Conservation (phyloP, 495 filamentous ascomycete species). For the Parathielavia appendiculata region DNA sequence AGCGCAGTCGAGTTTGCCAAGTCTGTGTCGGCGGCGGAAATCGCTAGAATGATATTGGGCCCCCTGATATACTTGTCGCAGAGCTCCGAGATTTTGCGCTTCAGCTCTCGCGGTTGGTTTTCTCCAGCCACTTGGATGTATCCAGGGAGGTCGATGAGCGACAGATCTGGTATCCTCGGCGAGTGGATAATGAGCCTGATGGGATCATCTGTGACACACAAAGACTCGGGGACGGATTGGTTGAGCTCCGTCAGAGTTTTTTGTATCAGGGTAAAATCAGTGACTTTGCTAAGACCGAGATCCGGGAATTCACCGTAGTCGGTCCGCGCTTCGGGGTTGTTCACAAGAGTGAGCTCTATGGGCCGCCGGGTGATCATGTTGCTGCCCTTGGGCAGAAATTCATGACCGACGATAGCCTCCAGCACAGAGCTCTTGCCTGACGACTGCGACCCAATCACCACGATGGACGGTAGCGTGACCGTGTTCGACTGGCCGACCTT, state of each 20-base stretch:
- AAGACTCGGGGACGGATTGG: slow-evolving; percentile 77
- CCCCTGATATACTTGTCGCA: slow-evolving; percentile 98
- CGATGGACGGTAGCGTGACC: slow-evolving; percentile 87
- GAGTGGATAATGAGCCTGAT: slow-evolving; percentile 95
- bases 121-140: slow-evolving; percentile 93
- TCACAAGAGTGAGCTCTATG: slow-evolving; percentile 94
- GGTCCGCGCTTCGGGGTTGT: slow-evolving; percentile 81
- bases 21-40: slow-evolving; percentile 96
- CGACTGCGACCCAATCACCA: slow-evolving; percentile 97
- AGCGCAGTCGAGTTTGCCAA: slow-evolving; percentile 93
- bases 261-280: slow-evolving; percentile 90
- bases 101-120: slow-evolving; percentile 86
- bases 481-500: slow-evolving; percentile 84
- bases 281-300: slow-evolving; percentile 81
- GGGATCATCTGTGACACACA: slow-evolving; percentile 94
- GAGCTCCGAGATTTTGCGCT: slow-evolving; percentile 91
- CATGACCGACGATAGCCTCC: slow-evolving; percentile 95
- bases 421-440: slow-evolving; percentile 97
- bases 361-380: slow-evolving; percentile 98
- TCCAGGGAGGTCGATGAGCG: slow-evolving; percentile 91
- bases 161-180: slow-evolving; percentile 91
- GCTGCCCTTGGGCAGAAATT: slow-evolving; percentile 92
- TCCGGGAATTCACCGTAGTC: slow-evolving; percentile 98
- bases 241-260: slow-evolving; percentile 93
- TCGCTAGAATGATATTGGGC: slow-evolving; percentile 93